These are phyloP conservation scores for Hanseniaspora nectarophila DNA, from an alignment of 805 yeast species.

Conservation along the genomic window DNA sequence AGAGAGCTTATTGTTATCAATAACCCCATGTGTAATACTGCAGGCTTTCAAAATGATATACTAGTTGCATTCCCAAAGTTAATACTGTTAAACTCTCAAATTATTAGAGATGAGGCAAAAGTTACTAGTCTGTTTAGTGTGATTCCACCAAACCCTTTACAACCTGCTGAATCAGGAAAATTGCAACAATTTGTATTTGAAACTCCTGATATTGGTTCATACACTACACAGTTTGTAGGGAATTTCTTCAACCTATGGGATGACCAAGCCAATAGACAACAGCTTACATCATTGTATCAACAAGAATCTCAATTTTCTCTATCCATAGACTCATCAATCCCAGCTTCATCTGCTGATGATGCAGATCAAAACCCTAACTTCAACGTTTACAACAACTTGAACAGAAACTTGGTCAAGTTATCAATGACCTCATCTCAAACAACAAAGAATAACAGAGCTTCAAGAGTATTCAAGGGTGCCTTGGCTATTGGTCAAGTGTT, in stretches of 20 bases:
- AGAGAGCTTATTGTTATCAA: conserved; percentile 68
- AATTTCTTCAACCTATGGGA: conserved; percentile 78
- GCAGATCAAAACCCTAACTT: conserved; percentile 36
- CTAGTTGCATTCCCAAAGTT: conserved; percentile 68
- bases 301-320: conserved; percentile 74
- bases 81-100: conserved; percentile 62
- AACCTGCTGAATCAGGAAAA: conserved; percentile 20
- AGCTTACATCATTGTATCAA: conserved; percentile 62
- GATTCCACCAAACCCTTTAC: conserved; percentile 36
- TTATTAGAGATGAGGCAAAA: conserved; percentile 62
- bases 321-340: conserved; percentile 62
- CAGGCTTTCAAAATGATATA: conserved; percentile 47
- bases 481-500: conserved; percentile 53
- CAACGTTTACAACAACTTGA: conserved; percentile 57
- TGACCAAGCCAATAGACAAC: conserved; percentile 42
- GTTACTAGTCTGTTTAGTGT: conserved; percentile 36
- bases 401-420: conserved; percentile 50
- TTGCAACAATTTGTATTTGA: conserved; percentile 66
- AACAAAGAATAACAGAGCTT: conserved; percentile 41
- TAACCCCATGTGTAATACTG: conserved; percentile 53
- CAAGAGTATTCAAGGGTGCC: conserved; percentile 56
- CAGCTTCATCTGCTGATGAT: conserved; percentile 32
- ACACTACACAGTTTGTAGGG: conserved; percentile 66
- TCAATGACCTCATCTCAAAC: conserved; percentile 36
- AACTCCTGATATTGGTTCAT: conserved; percentile 52